These are phyloP conservation scores for Oldenlandia corymbosa DNA, from an alignment of 257 asterid genomes.

Conservation along the genomic window DNA sequence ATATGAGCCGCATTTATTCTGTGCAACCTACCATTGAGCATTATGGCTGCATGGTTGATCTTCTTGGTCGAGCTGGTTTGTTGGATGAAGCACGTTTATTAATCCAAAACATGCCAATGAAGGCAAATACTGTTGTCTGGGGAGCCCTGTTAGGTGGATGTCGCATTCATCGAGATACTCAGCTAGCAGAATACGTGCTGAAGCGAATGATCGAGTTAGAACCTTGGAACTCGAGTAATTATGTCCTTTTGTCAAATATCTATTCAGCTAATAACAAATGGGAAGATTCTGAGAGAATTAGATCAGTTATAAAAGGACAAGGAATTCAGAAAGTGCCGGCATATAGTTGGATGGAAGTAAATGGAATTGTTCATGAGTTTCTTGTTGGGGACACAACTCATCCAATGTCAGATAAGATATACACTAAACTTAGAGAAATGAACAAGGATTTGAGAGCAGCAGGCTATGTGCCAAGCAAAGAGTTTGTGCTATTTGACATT, in stretches of 20 bases:
- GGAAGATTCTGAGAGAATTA: slow-evolving; percentile 31
- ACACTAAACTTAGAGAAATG: slow-evolving; percentile 31
- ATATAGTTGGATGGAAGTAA: slow-evolving; percentile 41
- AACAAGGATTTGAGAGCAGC: slow-evolving; percentile 26
- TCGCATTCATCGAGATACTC: slow-evolving; percentile 37
- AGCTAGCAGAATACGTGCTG: slow-evolving; percentile 38
- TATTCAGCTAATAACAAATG: slow-evolving; percentile 36
- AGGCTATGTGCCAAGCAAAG: slow-evolving; percentile 37
- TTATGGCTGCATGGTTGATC: slow-evolving; percentile 51
- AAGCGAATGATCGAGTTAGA: slow-evolving; percentile 37
- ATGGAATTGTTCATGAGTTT: slow-evolving; percentile 42
- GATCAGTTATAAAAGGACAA: slow-evolving; percentile 24
- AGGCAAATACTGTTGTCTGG: slow-evolving; percentile 41
- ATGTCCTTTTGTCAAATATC: slow-evolving; percentile 36
- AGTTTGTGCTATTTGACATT: slow-evolving; percentile 38
- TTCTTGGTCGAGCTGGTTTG: slow-evolving; percentile 42
- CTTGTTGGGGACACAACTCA: slow-evolving; percentile 40
- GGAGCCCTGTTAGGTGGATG: slow-evolving; percentile 50
- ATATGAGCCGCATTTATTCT: slow-evolving; percentile 27
- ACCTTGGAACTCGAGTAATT: slow-evolving; percentile 40
- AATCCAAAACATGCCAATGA: slow-evolving; percentile 36
- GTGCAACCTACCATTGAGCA: slow-evolving; percentile 32
- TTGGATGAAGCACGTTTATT: slow-evolving; percentile 32
- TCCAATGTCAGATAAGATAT: slow-evolving; percentile 33
- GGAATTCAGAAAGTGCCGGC: slow-evolving; percentile 38